Base-by-base conservation (phyloP, 2,329 filamentous ascomycete genomes). In the Mycogone perniciosa region DNA sequence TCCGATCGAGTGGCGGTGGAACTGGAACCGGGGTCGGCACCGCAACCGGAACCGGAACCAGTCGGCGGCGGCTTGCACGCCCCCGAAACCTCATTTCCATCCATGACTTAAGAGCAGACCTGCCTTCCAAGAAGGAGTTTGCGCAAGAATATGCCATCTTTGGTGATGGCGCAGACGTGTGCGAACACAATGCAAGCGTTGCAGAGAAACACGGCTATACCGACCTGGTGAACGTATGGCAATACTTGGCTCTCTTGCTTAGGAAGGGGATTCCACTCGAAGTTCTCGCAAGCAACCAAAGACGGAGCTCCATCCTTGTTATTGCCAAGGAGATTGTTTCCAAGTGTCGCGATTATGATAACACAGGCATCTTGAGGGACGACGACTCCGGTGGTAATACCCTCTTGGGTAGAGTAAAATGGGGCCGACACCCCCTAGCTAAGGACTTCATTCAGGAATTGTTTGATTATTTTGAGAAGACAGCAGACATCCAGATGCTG, bases 161-260 rank as follows among this genome's bases (percentile, higher is more conserved):
- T 64, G 90, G 90, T 4, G 83, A 90, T 54, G 86, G 87, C 1
- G 80, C 83, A n/a, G 80, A 86, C 35, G 82, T 96, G 4, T 97
- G 92, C 67, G 76, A 80, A 41, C 86, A 95, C 60, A 99, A 99
- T 65, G 88, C 90, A 7, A 70, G 71, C 1, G 82, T 95, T 42
- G 91, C 92, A 7, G 77, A 82, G 57, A 84, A 81, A 55, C 77
- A 86, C 58, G 88, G 85, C 4, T 79, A 82, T 56, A 66, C 75
- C 10, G 88, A 96, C 56, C 69, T 95, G 31, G 85, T 86, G 29
- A 82, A 89, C 58, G 80, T 95, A 6, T 99, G 93, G 93, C 81
- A 80, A 44, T 85, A 96, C 57, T 76, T 89, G 49, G 85, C 82
- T 13, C 73, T 96, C 52, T 75, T 97, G 5, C 72, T 97, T 42